Evolutionary conservation across 106 monocot species (phyloP).

Genomic region (Hemerocallis citrina): DNA sequence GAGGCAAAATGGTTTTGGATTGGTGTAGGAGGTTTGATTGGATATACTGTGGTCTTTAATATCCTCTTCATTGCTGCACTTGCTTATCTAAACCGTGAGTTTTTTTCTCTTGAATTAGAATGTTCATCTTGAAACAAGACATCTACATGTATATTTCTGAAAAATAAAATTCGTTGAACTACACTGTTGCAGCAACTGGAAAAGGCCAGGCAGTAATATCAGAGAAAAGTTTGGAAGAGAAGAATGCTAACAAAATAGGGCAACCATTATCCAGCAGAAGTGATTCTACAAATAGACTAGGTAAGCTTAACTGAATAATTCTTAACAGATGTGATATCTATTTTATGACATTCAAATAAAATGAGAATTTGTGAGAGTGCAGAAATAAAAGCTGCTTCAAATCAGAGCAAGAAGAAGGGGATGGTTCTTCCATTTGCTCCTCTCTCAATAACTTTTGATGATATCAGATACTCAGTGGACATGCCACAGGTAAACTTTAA

Average conservation of each 20-base stretch:
- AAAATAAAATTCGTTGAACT: slow-evolving; percentile 1
- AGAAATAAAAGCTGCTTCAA: slow-evolving; percentile 10
- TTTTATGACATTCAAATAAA: not conserved
- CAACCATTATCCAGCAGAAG: slow-evolving; percentile 17
- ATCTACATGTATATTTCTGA: not conserved
- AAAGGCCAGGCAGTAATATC: slow-evolving; percentile 53
- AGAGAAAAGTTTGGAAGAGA: slow-evolving; percentile 56
- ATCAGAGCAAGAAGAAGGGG: slow-evolving; percentile 42
- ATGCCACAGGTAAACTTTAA: slow-evolving; percentile 55
- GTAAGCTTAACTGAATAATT: slow-evolving; percentile 6
- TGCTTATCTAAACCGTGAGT: slow-evolving; percentile 60
- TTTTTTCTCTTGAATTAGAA: not conserved
- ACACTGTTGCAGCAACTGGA: slow-evolving; percentile 39
- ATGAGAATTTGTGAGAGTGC: slow-evolving; percentile 3
- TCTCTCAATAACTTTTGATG: slow-evolving; percentile 59
- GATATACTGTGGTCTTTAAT: slow-evolving; percentile 56
- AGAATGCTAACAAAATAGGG: slow-evolving; percentile 46
- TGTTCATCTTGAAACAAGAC: not conserved
- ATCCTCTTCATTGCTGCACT: slow-evolving; percentile 42
- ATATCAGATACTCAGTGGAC: slow-evolving; percentile 70
- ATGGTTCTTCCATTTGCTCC: slow-evolving; percentile 81
- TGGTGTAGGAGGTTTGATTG: slow-evolving; percentile 47
- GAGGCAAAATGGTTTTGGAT: slow-evolving; percentile 79
- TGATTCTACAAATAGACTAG: not conserved
- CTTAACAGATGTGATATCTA: not conserved